Base-by-base conservation (phyloP, 176 grass and related monocot genomes). In the Thalia dealbata region DNA sequence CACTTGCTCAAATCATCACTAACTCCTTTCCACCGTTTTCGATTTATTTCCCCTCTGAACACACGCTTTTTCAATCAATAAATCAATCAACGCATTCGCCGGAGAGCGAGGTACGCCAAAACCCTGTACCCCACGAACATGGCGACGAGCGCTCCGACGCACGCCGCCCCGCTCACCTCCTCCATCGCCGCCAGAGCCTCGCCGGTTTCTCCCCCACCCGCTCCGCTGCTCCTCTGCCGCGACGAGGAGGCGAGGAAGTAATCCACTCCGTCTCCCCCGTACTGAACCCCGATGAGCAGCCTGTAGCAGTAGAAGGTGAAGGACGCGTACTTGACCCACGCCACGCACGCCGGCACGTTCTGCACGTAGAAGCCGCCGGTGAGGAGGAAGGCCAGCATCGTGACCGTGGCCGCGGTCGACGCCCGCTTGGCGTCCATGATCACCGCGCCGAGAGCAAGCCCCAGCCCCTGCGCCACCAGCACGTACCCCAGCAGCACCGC, bases 341-440 rank as follows among this genome's bases (percentile, higher is more conserved):
- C 50, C 85, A 99, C 77, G 87, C 86, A 99, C 16, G 10, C n/a
- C 0, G 90, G 95, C n/a, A 99, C 83, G 58, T 88, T 75, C 16
- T 83, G 90, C 13, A 99, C 95, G 58, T 99, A 99, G 74, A 99
- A 99, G 0, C 90, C 95, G 3, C 95, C 95, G 10, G 90, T 93
- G 64, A 99, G 90, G 43, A 99, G 81, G 86, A 91, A 99, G 0
- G 95, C 95, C 14, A 99, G 75, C 95, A 99, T 99, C 77, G 91
- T 73, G 0, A 99, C 80, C 0, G 95, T 99, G 0, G 88, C 83
- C 0, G 91, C 68, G 44, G 95, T 88, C 0, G 95, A 99, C 5
- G 90, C 95, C 26, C 87, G 80, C 80, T 99, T 99, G 4, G 95
- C 95, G 79, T 99, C 87, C 95, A 93, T 99, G 75, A 99, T 85